Conservation (phyloP, 2,329 filamentous ascomycete species). For the Penicillium nordicum region DNA sequence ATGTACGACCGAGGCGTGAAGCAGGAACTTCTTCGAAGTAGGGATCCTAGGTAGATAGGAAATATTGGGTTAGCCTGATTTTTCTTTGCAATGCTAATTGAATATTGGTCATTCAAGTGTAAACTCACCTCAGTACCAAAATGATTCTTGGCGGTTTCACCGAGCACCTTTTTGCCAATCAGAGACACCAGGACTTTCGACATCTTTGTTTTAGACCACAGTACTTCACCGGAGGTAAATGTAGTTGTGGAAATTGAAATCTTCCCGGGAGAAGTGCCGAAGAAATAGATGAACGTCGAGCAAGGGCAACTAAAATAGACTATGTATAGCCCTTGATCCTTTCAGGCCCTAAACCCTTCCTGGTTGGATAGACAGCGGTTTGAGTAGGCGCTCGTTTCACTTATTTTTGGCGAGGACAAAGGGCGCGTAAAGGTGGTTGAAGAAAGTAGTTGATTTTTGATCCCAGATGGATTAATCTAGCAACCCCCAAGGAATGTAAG, state of each 20-base stretch:
- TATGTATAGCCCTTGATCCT: conserved; percentile 13
- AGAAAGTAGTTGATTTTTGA: not conserved
- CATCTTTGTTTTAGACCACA: conserved; percentile 19
- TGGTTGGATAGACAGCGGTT: conserved; percentile 9
- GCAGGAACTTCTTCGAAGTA: conserved; percentile 82
- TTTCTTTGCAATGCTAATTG: not conserved
- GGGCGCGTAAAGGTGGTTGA: not conserved
- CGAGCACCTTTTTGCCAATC: conserved; percentile 35
- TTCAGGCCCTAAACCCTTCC: not conserved
- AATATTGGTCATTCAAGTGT: conserved; percentile 5
- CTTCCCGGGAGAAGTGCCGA: not conserved
- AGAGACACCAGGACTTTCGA: conserved; percentile 27
- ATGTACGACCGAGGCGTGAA: conserved; percentile 63
- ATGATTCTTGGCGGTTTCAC: conserved; percentile 39
- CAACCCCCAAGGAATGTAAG: conserved; percentile 1
- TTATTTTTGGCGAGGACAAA: not conserved
- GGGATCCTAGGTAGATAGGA: conserved; percentile 62
- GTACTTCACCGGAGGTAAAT: not conserved
- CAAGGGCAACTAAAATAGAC: conserved; percentile 12
- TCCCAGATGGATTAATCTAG: conserved; percentile 6
- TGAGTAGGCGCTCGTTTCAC: conserved; percentile 11
- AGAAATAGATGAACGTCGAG: not conserved
- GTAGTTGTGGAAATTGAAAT: not conserved
- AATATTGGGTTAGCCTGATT: conserved; percentile 2
- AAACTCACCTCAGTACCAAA: conserved; percentile 42